phyloP scores from a whole-genome alignment of 106 monocot species.

The Platanthera zijinensis region DNA sequence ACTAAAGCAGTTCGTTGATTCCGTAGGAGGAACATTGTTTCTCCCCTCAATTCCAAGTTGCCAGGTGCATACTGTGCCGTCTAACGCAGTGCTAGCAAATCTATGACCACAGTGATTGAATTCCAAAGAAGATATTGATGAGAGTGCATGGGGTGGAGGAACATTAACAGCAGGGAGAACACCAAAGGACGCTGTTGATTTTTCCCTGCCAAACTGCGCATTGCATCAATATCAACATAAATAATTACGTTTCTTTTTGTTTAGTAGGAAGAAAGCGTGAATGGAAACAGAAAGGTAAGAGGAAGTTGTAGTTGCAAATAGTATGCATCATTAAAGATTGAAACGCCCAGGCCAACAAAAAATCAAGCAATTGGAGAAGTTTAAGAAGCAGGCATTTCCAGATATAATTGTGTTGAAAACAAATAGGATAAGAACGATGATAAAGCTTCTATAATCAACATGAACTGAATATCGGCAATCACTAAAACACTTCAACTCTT shows the following conservation, averaged over 20 bases:
- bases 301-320: background rate
- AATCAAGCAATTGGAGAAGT: background rate
- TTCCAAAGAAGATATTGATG: slow-evolving; percentile 71
- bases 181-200: slow-evolving; percentile 82
- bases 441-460: background rate
- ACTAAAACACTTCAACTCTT: background rate
- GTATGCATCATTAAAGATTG: background rate
- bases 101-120: slow-evolving; percentile 86
- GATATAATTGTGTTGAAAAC: background rate
- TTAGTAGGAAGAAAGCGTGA: background rate
- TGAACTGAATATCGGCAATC: background rate
- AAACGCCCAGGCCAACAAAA: background rate
- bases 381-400: background rate
- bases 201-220: slow-evolving; percentile 91
- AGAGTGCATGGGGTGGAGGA: slow-evolving; percentile 68
- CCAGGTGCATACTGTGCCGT: slow-evolving; percentile 93
- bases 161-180: slow-evolving; percentile 75
- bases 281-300: background rate
- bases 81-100: slow-evolving; percentile 83
- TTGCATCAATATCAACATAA: background rate
- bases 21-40: slow-evolving; percentile 70
- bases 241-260: background rate
- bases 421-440: background rate
- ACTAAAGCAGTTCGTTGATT: slow-evolving; percentile 74
- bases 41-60: slow-evolving; percentile 91